These are phyloP conservation scores for Sporisorium graminicola DNA, from an alignment of 1,284 basidiomycete genomes.

Conservation along the genomic window DNA sequence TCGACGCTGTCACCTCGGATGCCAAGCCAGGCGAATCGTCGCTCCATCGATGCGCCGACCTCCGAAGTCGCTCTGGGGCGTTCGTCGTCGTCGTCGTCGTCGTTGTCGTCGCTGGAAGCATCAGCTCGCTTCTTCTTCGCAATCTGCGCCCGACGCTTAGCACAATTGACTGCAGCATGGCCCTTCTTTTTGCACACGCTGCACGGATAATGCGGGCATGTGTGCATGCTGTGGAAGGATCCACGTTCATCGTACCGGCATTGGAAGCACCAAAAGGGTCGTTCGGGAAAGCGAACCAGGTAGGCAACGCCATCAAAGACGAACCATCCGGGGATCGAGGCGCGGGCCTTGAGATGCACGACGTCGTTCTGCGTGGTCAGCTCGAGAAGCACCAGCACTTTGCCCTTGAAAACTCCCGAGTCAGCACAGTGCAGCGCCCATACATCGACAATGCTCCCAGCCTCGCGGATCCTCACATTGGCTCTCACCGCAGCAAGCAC, in stretches of 20 bases:
- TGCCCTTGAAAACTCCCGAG: conserved; percentile 20
- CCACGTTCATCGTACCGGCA: conserved; percentile 26
- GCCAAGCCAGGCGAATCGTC: conserved; percentile 31
- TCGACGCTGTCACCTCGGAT: conserved; percentile 24
- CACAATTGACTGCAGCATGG: conserved; percentile 23
- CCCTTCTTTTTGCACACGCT: conserved; percentile 17
- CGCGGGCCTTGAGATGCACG: conserved; percentile 15
- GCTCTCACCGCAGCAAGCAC: not conserved
- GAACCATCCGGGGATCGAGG: conserved; percentile 34
- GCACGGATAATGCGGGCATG: conserved; percentile 21
- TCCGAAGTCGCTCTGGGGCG: not conserved
- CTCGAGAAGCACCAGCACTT: conserved; percentile 35
- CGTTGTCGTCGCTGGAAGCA: conserved; percentile 5
- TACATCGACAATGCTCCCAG: conserved; percentile 26
- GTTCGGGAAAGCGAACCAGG: conserved; percentile 29
- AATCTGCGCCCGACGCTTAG: conserved; percentile 17
- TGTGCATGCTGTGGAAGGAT: conserved; percentile 29
- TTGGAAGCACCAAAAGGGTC: conserved; percentile 35
- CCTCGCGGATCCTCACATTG: conserved; percentile 8
- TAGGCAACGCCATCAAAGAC: conserved; percentile 22
- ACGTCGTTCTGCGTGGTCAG: conserved; percentile 9
- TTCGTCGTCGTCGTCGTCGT: conserved; percentile 7
- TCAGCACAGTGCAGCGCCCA: conserved; percentile 22
- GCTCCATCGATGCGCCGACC: conserved; percentile 29
- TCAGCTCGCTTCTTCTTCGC: conserved; percentile 15